These are phyloP conservation scores for Malassezia brasiliensis DNA, from an alignment of 1,284 basidiomycete species.

Conservation along the genomic window DNA sequence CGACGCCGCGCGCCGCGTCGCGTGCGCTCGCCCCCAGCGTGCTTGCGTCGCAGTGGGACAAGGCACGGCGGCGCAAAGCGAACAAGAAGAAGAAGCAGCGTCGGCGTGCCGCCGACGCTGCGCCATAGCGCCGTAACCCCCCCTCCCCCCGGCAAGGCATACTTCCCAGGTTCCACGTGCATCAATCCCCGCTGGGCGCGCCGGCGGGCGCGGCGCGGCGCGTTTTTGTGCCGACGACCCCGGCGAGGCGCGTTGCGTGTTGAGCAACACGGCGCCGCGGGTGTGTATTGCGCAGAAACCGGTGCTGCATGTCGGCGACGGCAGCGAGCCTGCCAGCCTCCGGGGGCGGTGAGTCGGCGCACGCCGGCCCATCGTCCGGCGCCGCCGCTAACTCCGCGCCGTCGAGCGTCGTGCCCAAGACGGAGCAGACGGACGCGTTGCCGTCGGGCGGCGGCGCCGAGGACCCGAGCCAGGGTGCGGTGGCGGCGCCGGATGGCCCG, in stretches of 20 bases:
- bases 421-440: not conserved
- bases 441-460: not conserved
- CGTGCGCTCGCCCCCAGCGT: slow-evolving; percentile 21
- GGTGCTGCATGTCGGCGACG: slow-evolving; percentile 1
- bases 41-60: slow-evolving; percentile 27
- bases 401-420: not conserved
- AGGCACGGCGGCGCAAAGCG: slow-evolving; percentile 23
- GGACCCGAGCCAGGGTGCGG: not conserved
- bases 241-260: not conserved
- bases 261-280: not conserved
- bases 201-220: not conserved
- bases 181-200: not conserved
- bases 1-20: not conserved
- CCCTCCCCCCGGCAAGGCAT: not conserved
- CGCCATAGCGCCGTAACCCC: not conserved
- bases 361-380: not conserved
- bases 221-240: slow-evolving; percentile 1
- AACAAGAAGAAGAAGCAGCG: slow-evolving; percentile 37
- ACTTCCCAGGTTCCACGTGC: not conserved
- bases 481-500: slow-evolving; percentile 22
- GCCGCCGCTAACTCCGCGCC: not conserved
- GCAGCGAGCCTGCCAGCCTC: not conserved
- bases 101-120: slow-evolving; percentile 8
- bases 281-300: not conserved
- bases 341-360: too few relatives aligned